Base-by-base conservation (phyloP, 257 asterid species). In the Plantago ovata region DNA sequence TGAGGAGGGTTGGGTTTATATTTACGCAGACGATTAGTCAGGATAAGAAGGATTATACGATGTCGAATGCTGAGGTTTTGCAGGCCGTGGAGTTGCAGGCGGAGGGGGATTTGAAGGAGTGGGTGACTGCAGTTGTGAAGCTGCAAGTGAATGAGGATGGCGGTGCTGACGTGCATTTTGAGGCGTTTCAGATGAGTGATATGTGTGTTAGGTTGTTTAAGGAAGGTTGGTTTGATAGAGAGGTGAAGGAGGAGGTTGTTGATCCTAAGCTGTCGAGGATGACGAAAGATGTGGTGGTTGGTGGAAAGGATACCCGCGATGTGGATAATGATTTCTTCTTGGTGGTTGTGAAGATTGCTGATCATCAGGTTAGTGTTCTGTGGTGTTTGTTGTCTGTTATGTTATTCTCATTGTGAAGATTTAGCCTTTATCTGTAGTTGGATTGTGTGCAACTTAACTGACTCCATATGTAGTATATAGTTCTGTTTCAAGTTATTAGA, bases 91-190 rank as follows among this genome's bases (percentile, higher is more conserved):
- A 84, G 77, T 50, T 81, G 56, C 89, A 84, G 2, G 72, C 73
- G 0, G 86, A 84, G 70, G 64, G 84, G 38, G 84, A 75, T 46
- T 72, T 83, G 72, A 84, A 81, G 76, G 94, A 84, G 69, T 84
- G 94, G 89, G 94, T 81, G 15, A 84, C 92, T 2, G 87, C 87
- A 2, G 41, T 83, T 33, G 92, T 83, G 66, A 83, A 84, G 75
- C 69, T 93, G 42, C 89, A 88, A 76, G 97, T 89, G 72, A 92
- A 76, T 32, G 94, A 81, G 66, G 86, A 84, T 47, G 94, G 84
- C 13, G 76, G 58, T 12, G 83, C 79, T 0, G 79, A 83, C 23
- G 91, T 83, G 71, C 91, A 83, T 65, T 83, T 83, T 24, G 92
- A 83, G 80, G 92, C 92, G 23, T 83, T 83, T 59, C 92, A 83